Evolutionary conservation across 345 rosid genomes (phyloP).

Genomic region (Clarkia xantiana): DNA sequence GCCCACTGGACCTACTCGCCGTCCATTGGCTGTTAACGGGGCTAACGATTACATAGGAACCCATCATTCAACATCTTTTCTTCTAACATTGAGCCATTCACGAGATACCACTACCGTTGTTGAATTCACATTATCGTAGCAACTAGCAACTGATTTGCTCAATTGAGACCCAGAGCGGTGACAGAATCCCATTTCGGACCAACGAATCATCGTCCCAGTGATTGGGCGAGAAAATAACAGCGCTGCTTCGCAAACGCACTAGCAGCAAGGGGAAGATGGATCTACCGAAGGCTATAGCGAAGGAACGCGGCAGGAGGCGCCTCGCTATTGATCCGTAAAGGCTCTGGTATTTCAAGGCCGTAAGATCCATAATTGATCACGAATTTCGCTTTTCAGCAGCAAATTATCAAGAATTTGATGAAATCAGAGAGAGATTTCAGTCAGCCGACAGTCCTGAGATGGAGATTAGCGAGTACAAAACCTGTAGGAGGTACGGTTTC

Average conservation of each 20-base stretch:
- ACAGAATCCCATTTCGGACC: constrained; percentile 20
- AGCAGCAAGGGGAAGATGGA: constrained; percentile 47
- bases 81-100: too few species aligned
- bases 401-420: neutral
- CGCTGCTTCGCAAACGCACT: constrained; percentile 23
- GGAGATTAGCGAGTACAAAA: constrained; percentile 61
- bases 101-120: constrained; percentile 28
- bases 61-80: too few species aligned
- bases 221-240: constrained; percentile 17
- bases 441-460: constrained; percentile 6
- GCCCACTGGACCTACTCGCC: too few species aligned
- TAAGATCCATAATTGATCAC: constrained; percentile 32
- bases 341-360: constrained; percentile 26
- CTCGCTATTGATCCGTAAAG: constrained; percentile 35
- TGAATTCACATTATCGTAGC: constrained; percentile 34
- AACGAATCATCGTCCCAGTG: constrained; percentile 26
- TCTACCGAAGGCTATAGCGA: constrained; percentile 33
- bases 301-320: constrained; percentile 49
- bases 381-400: neutral
- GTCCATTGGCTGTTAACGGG: too few species aligned
- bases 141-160: constrained; percentile 25
- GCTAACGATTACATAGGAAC: too few species aligned
- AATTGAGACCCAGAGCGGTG: constrained; percentile 35
- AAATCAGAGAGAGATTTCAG: constrained; percentile 14
- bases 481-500: constrained; percentile 91